Base-by-base conservation (phyloP, 2,329 filamentous ascomycete species). In the Talaromyces marneffei region DNA sequence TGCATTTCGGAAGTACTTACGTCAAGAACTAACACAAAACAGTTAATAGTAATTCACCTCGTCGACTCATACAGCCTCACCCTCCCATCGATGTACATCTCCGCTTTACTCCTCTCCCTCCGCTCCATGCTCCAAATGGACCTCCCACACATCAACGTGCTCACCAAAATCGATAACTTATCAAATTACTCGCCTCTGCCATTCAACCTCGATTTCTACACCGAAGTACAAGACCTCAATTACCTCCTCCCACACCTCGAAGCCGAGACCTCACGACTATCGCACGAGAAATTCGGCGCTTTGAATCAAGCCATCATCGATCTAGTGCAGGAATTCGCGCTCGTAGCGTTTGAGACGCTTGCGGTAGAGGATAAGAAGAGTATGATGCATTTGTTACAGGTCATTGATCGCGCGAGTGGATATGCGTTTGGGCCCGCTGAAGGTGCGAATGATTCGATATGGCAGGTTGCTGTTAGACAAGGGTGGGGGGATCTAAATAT, bases 51-150 rank as follows among this genome's bases (percentile, higher is more conserved):
- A 50, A 83, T 99, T 62, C 92, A 97, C 75, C 86, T 99, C 37
- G 91, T 94, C 65, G 94, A 99, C 74, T 96, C 91, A 4, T 94
- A 96, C 73, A 93, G 91, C 73, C 83, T 97, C 29, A 96, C 92
- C 0, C 87, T 95, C 63, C 94, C 94, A 0, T 97, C 92, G 2
- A 85, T 97, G 63, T 99, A 97, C 76, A 89, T 99, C 63, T 96
- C 93, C 67, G 94, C 95, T 68, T 83, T 99, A 61, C 87, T 99
- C 61, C 87, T 99, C 25, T 93, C 92, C 60, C 85, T 99, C 65
- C 89, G 94, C 66, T 92, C 91, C 68, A 99, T 99, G 93, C 86
- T 99, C 58, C 94, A 97, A 77, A 93, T 99, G 84, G 94, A 97
- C 71, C 89, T 97, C 64, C 92, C 94, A 0, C 91, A 97, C 72